Percentiles rank a stretch among this genome's conserved stretches.
Evolutionary conservation across 192 early-diverging fungal genomes (phyloP).

Genomic region (Haplosporangium gracile): DNA sequence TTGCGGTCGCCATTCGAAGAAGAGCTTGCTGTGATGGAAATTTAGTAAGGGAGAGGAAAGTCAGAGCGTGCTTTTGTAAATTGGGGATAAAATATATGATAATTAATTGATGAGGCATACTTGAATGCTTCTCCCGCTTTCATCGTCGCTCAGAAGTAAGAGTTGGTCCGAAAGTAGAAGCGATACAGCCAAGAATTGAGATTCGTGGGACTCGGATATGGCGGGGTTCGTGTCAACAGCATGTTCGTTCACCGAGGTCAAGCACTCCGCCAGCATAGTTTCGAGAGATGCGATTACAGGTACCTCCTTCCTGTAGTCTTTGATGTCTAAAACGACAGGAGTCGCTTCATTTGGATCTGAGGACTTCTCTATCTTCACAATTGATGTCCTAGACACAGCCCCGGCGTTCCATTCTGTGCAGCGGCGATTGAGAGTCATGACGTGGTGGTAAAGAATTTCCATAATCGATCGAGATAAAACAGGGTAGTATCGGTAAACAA

Average conservation of each 20-base stretch:
- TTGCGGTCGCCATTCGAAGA: neutral
- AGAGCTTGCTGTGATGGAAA: neutral
- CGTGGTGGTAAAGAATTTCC: conserved; percentile 22
- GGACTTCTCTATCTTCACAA: conserved; percentile 6
- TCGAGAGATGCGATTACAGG: conserved; percentile 23
- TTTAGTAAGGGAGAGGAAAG: neutral
- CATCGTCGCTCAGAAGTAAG: conserved; percentile 19
- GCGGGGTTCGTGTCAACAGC: neutral
- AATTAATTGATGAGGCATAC: conserved; percentile 13
- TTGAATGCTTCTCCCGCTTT: conserved; percentile 29
- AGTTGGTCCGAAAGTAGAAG: conserved; percentile 28
- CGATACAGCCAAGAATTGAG: neutral
- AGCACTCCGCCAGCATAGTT: conserved; percentile 18
- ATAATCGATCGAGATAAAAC: conserved; percentile 11
- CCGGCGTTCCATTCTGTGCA: conserved; percentile 24
- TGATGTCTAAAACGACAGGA: neutral
- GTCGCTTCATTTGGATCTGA: neutral
- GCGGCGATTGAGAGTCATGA: conserved; percentile 31
- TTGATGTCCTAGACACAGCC: neutral
- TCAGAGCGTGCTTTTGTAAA: neutral
- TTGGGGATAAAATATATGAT: neutral
- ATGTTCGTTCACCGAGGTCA: conserved; percentile 7
- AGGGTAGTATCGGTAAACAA: neutral
- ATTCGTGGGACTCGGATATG: neutral
- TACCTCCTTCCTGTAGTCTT: conserved; percentile 26